Base-by-base conservation (phyloP, 163 green algal genomes). In the Chlamydomonas reinhardtii region DNA sequence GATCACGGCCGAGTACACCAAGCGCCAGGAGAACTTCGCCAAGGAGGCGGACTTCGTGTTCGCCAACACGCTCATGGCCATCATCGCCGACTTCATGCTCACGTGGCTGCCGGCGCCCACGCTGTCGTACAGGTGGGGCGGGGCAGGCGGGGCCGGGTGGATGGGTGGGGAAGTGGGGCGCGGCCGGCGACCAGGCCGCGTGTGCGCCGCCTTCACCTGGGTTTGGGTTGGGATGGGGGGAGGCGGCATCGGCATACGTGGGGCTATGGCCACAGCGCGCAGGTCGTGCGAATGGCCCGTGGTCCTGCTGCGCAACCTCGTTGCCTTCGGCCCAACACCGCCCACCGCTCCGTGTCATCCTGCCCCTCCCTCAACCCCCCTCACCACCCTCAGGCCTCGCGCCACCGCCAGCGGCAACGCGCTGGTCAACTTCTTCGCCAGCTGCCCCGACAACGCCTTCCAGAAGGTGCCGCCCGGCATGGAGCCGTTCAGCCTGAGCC, bases 81-180 rank as follows among this genome's bases (percentile, higher is more conserved):
- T 99, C 72, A 94, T 99, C 29, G 97, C 97, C 0, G 97, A 99
- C 90, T 99, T 98, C 94, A 99, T 99, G 97, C 95, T 99, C 29
- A 97, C 98, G 4, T 99, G 97, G 97, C 94, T 99, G 84, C 97
- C 97, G 0, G 97, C 97, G n/a, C 97, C 97, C 32, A 98, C 96
- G 2, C 91, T 98, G 69, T 91, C 92, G 2, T 95, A 92, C 86
- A 76, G 17, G 88, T 92, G 62, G 73, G 85, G 48, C 48, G 11
- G 12, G 11, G 11, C 11, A 9, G 48, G 48, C 1, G 48, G 48
- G 48, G 48, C 1, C 11, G 11, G 48, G 48, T 48, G 48, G 48
- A 14, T 19, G 48, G 5, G 48, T 56, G 48, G 48, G 48, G 48
- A 19, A 14, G 48, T 9, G 48, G 9, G 43, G 8, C 11, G 6